Conservation (phyloP, 345 rosid species). For the Salix udensis region DNA sequence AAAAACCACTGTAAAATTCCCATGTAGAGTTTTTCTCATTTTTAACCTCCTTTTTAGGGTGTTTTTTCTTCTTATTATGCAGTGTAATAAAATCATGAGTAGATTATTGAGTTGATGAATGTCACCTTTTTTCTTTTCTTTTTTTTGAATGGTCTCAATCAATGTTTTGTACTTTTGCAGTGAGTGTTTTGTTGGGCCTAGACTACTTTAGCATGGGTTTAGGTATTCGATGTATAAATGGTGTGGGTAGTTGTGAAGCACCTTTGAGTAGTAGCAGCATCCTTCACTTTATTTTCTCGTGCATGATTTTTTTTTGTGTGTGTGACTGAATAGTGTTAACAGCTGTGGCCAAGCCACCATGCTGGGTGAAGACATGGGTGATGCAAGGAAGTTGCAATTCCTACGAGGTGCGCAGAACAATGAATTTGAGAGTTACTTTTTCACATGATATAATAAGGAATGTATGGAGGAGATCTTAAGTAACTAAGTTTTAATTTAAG, state of each 20-base stretch:
- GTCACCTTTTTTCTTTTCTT: not conserved
- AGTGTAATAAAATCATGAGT: not conserved
- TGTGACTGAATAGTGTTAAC: slow-evolving; percentile 7
- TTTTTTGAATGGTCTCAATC: slow-evolving; percentile 3
- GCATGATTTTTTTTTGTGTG: not conserved
- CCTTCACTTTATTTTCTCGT: slow-evolving; percentile 8
- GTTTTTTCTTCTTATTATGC: not conserved
- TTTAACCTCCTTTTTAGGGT: not conserved
- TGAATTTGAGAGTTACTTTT: not conserved
- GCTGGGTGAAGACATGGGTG: slow-evolving; percentile 10
- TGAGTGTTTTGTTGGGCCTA: slow-evolving; percentile 18
- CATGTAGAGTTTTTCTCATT: not conserved
- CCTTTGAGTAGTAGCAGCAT: not conserved
- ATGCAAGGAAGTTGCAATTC: slow-evolving; percentile 1
- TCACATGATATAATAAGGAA: not conserved
- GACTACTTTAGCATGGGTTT: slow-evolving; percentile 3
- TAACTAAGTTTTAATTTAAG: not conserved
- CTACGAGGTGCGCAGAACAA: not conserved
- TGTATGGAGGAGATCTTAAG: not conserved
- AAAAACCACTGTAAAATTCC: slow-evolving; percentile 18
- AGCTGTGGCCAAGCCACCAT: slow-evolving; percentile 14
- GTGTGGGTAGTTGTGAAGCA: slow-evolving; percentile 8
- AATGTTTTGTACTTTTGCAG: slow-evolving; percentile 16
- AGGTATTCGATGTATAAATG: slow-evolving; percentile 13
- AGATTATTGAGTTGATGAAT: not conserved